A percentile compares a stretch with the other conserved stretches of the same genome.
Conservation (phyloP, 129 eudicot genomes). For the Centella asiatica region DNA sequence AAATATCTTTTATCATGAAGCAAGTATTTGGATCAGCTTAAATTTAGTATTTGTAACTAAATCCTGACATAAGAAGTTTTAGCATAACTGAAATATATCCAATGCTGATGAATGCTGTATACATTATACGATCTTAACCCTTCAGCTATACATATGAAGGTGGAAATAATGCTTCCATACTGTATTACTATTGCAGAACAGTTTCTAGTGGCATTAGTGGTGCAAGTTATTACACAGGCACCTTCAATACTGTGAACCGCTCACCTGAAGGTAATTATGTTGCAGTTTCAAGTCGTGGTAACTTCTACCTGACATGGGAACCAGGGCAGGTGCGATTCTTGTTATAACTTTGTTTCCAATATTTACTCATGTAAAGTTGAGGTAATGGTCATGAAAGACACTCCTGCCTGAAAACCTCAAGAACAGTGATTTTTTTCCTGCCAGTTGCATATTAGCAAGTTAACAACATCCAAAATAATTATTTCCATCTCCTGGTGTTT, state of each 20-base stretch:
- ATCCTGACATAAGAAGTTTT: too few relatives aligned
- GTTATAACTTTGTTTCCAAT: conserved; percentile 4
- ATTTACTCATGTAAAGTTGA: too few relatives aligned
- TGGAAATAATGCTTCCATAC: conserved; percentile 17
- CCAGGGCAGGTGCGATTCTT: conserved; percentile 83
- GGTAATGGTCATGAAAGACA: neutral
- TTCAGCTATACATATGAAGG: neutral
- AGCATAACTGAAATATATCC: too few relatives aligned
- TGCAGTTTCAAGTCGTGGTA: conserved; percentile 99
- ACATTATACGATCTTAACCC: too few relatives aligned
- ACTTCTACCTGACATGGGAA: conserved; percentile 94
- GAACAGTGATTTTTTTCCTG: neutral
- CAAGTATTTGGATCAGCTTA: too few relatives aligned
- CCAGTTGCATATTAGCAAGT: too few relatives aligned
- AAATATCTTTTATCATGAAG: too few relatives aligned
- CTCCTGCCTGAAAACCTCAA: neutral
- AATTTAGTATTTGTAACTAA: too few relatives aligned
- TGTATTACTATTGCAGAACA: conserved; percentile 76
- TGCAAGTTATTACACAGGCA: conserved; percentile 98
- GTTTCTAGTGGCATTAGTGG: conserved; percentile 99
- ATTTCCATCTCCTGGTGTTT: neutral
- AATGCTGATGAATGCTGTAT: too few relatives aligned
- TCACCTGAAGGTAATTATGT: conserved; percentile 97
- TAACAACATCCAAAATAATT: too few relatives aligned
- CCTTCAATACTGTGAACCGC: conserved; percentile 94